Conservation (phyloP, 768 basidiomycete species). For the Gymnopilus junonius region DNA sequence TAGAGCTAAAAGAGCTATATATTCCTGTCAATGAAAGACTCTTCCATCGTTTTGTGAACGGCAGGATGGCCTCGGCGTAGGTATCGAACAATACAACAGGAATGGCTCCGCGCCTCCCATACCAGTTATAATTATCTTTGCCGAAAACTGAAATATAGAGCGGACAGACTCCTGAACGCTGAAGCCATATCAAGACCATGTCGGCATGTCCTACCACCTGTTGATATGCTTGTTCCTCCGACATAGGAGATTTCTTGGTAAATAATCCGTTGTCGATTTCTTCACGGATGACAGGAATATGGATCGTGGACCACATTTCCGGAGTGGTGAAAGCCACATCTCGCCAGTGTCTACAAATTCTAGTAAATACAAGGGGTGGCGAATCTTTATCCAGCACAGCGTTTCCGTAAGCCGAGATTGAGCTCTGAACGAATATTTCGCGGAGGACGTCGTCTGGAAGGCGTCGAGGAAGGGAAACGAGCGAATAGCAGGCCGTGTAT, state of each 20-base stretch:
- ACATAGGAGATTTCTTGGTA: not conserved
- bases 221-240: not conserved
- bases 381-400: not conserved
- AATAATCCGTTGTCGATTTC: not conserved
- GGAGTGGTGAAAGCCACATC: not conserved
- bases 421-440: not conserved
- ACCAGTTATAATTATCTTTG: not conserved
- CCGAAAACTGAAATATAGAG: not conserved
- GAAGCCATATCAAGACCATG: not conserved
- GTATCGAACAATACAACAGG: not conserved
- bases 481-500: not conserved
- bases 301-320: not conserved
- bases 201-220: not conserved
- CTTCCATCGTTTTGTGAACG: not conserved
- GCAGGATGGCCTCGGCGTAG: not conserved
- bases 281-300: not conserved
- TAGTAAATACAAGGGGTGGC: not conserved
- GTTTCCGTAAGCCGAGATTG: not conserved
- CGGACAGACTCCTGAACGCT: not conserved
- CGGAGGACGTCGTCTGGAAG: constrained; percentile 5
- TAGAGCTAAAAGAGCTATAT: not conserved
- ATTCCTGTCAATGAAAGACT: not conserved
- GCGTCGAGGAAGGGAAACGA: not conserved
- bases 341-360: constrained; percentile 2
- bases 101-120: too few species aligned